These are phyloP conservation scores for Saccharomycopsis sp. DNA, from an alignment of 805 yeast species.

Conservation along the genomic window DNA sequence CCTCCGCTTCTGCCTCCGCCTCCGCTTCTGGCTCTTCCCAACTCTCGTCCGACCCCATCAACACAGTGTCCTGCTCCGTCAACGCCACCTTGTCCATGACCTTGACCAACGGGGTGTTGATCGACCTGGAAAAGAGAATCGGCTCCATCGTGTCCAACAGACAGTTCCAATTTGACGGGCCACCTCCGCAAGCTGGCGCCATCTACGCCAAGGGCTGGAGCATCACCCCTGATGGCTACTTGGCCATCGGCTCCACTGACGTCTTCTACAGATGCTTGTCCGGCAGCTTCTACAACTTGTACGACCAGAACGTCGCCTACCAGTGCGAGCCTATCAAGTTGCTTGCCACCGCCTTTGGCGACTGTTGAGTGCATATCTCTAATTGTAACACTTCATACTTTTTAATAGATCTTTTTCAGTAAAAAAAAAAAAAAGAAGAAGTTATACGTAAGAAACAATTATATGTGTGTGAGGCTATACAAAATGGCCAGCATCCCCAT, in stretches of 20 bases:
- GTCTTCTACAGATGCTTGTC: conserved; percentile 58
- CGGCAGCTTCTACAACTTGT: conserved; percentile 60
- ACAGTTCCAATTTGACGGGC: conserved; percentile 73
- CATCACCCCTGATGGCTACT: conserved; percentile 41
- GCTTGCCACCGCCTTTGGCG: conserved; percentile 17
- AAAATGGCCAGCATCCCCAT: neutral
- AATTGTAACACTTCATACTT: neutral
- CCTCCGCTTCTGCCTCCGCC: conserved; percentile 2
- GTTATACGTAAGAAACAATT: neutral
- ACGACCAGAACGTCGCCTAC: conserved; percentile 43
- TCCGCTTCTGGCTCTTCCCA: conserved; percentile 4
- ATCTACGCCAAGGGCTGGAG: conserved; percentile 58
- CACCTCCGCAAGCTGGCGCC: conserved; percentile 67
- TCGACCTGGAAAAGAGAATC: conserved; percentile 49
- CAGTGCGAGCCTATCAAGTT: conserved; percentile 44
- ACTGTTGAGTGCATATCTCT: conserved; percentile 7
- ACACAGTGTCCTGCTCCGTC: conserved; percentile 31
- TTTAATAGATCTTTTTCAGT: neutral
- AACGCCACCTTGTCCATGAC: conserved; percentile 42
- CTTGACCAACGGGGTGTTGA: conserved; percentile 41
- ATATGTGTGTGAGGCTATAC: neutral
- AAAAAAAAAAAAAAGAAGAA: neutral
- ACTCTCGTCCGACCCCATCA: conserved; percentile 21
- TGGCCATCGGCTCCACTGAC: conserved; percentile 48
- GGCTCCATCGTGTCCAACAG: conserved; percentile 67